Percentiles rank a stretch among this genome's conserved stretches.
Evolutionary conservation across 768 basidiomycete genomes (phyloP).

Genomic region (Cystobasidium ongulense): DNA sequence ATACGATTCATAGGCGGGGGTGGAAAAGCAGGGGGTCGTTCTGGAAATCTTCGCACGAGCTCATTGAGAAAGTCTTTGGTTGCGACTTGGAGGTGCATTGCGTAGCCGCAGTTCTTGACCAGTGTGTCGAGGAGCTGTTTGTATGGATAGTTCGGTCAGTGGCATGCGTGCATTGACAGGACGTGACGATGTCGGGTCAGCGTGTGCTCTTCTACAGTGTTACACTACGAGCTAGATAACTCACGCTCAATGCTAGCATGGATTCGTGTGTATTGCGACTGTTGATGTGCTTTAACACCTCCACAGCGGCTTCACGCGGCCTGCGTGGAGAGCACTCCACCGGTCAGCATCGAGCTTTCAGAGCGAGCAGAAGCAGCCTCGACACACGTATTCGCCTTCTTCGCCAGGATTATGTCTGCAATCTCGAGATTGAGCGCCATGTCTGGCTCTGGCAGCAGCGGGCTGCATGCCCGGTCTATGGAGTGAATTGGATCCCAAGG

Average conservation of each 20-base stretch:
- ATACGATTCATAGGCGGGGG: constrained; percentile 91
- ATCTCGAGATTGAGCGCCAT: constrained; percentile 86
- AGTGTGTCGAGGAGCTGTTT: constrained; percentile 70
- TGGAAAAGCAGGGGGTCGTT: constrained; percentile 89
- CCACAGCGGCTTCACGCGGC: constrained; percentile 84
- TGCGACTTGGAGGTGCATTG: constrained; percentile 89
- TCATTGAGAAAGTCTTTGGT: constrained; percentile 99
- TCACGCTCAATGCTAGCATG: constrained; percentile 63
- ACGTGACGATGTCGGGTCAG: not conserved
- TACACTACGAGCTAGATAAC: constrained; percentile 2
- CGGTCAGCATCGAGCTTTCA: constrained; percentile 14
- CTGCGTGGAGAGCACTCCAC: constrained; percentile 47
- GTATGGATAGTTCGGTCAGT: no score
- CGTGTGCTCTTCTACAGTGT: no score
- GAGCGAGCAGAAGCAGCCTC: not conserved
- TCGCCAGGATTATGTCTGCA: constrained; percentile 81
- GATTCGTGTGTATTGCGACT: constrained; percentile 87
- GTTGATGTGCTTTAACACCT: constrained; percentile 73
- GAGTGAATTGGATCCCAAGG: not conserved
- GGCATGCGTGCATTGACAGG: no score
- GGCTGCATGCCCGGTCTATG: constrained; percentile 69
- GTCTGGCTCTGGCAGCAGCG: constrained; percentile 76
- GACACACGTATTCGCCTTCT: constrained; percentile 90
- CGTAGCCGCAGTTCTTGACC: constrained; percentile 91
- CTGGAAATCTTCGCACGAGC: constrained; percentile 92